Evolutionary conservation across 1,139 yeast species (phyloP).

Genomic region (Nakaseomyces kungkrabaensis): DNA sequence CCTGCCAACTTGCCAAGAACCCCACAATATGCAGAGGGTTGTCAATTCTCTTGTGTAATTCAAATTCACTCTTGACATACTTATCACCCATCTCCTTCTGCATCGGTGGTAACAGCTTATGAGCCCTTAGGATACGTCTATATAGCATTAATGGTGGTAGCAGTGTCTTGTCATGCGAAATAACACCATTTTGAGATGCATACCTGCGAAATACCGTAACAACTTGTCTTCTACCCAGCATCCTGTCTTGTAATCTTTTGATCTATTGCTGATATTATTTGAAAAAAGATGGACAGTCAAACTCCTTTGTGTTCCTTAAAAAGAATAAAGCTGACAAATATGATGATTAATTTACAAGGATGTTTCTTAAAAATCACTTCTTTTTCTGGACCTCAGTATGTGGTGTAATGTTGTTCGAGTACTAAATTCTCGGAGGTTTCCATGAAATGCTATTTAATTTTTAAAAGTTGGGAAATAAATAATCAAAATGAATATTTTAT

Average conservation of each 20-base stretch:
- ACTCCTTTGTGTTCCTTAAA: no score
- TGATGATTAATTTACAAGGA: background rate
- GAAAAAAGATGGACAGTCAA: no score
- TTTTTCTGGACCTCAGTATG: background rate
- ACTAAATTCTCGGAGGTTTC: background rate
- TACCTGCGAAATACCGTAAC: slow-evolving; percentile 1
- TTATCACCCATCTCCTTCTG: slow-evolving; percentile 77
- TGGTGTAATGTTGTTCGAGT: background rate
- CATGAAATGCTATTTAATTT: background rate
- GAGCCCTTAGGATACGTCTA: slow-evolving; percentile 72
- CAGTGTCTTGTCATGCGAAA: slow-evolving; percentile 38
- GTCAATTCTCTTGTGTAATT: slow-evolving; percentile 71
- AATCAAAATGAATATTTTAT: slow-evolving; percentile 1
- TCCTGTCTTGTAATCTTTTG: background rate
- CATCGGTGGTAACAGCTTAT: slow-evolving; percentile 52
- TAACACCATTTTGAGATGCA: slow-evolving; percentile 18
- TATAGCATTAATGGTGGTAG: slow-evolving; percentile 76
- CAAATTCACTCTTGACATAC: slow-evolving; percentile 83
- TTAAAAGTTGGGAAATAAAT: background rate
- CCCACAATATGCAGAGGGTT: slow-evolving; percentile 93
- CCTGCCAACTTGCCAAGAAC: slow-evolving; percentile 90
- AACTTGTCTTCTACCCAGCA: background rate
- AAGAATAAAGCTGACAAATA: background rate
- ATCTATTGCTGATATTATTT: background rate
- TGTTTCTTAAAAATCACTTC: no score